Base-by-base conservation (phyloP, 2,329 filamentous ascomycete species). In the Cladosporium sp. region DNA sequence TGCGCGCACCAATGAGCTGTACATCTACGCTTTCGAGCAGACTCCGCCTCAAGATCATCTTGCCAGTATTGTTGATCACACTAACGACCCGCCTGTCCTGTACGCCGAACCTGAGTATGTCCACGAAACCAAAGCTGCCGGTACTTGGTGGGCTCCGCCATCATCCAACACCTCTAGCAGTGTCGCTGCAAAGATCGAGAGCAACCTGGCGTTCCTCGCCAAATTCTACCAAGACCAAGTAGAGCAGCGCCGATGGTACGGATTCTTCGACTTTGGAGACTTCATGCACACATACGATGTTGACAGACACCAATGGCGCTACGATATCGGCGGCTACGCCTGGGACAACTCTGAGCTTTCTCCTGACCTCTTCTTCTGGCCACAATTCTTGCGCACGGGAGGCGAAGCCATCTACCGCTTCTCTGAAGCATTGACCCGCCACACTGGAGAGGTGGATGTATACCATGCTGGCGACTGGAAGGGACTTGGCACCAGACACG, bases 271-370 rank as follows among this genome's bases (percentile, higher is more conserved):
- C 66, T 80, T 87, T 63, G 87, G 87, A 1, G 87, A 89, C 68
- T 80, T 89, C 48, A 86, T 86, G 79, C 87, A 89, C 69, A 84
- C 85, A 0, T 89, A 89, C 66, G 86, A 89, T 59, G 68, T 73
- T 0, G 82, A 88, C 71, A 78, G 86, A 5, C 86, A 88, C 67
- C 79, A 79, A 0, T 89, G 87, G 87, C 81, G 85, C 1, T 89
- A 88, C 64, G 87, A 89, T 54, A 74, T 89, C 21, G 87, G 87
- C 3, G 87, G 87, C 0, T 89, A 86, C 65, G 86, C 85, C 0
- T 89, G 87, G 87, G 86, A 88, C 58, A 89, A 89, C 70, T 86
- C 84, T 0, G 86, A 89, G 71, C 78, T 89, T 0, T 88, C 86
- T 0, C 84, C 87, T 0, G 86, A 89, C 69, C 74, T 88, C 2